Base-by-base conservation (phyloP, 768 basidiomycete species). In the Boletus fagicola region DNA sequence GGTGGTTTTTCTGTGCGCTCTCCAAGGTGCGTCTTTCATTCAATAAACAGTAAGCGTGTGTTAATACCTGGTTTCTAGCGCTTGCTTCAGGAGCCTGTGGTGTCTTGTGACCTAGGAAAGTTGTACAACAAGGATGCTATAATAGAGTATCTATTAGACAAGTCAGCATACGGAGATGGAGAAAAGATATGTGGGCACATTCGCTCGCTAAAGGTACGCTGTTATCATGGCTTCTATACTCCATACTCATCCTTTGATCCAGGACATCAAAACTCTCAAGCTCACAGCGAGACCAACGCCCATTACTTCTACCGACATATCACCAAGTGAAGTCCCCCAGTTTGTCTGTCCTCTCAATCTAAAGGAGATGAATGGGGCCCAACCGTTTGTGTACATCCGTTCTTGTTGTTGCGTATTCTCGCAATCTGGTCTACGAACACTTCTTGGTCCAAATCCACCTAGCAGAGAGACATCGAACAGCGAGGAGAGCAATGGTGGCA, bases 101-200 rank as follows among this genome's bases (percentile, higher is more conserved):
- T 98, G 0, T 87, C 94, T 0, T 96, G 94, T 73, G 86, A 86
- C 0, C 80, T 98, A 0, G 97, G 97, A 12, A 96, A 95, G 71
- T 77, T 99, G 0, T 98, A 98, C 71, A 99, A 98, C 75, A 97
- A 96, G 68, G 96, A 96, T 64, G 84, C 95, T 1, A 78, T 99
- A 28, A 82, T 99, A 40, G 92, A 97, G 71, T 96, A 87, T 73
- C 78, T 98, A 33, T 75, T 98, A 16, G 90, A 96, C 71, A 86
- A 84, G 63, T 75, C 83, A 4, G 80, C 86, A 3, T 95, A 94
- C 70, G 93, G 95, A 7, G 97, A 98, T 62, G 95, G 94, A 0
- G 88, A 89, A 62, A 82, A 84, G 59, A 95, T 97, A 66, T 98
- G 95, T 68, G 90, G 94, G 3, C 92, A 98, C 74, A 86, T 98